A percentile compares a stretch with the other conserved stretches of the same genome.
Evolutionary conservation across 768 basidiomycete species (phyloP).

Genomic region (Tulasnella sp.): DNA sequence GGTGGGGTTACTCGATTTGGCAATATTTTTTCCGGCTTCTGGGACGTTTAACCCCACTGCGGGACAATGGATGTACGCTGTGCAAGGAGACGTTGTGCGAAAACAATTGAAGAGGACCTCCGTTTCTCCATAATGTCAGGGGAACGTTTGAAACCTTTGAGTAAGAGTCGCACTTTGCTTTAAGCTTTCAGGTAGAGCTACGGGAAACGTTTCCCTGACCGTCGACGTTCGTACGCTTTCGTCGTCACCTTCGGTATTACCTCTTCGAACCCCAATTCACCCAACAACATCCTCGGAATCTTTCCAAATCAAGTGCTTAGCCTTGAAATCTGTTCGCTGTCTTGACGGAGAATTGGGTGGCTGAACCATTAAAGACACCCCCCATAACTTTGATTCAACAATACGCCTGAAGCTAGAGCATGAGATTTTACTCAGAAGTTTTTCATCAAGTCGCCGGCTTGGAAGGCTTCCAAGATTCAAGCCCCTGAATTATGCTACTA

Average conservation of each 20-base stretch:
- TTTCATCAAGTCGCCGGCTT: neutral
- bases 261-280: neutral
- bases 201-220: neutral
- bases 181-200: neutral
- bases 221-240: neutral
- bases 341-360: neutral
- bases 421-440: neutral
- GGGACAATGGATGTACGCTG: neutral
- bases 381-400: neutral
- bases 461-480: constrained; percentile 7
- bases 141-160: neutral
- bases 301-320: neutral
- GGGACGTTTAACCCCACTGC: neutral
- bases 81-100: neutral
- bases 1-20: neutral
- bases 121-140: neutral
- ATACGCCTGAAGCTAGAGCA: neutral
- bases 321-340: neutral
- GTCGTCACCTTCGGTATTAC: neutral
- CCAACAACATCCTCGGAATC: neutral
- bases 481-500: neutral
- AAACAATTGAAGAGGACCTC: neutral
- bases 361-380: neutral
- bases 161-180: neutral
- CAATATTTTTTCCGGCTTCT: neutral